Conservation (phyloP, 2,329 filamentous ascomycete genomes). For the Fusarium tjaetaba region DNA sequence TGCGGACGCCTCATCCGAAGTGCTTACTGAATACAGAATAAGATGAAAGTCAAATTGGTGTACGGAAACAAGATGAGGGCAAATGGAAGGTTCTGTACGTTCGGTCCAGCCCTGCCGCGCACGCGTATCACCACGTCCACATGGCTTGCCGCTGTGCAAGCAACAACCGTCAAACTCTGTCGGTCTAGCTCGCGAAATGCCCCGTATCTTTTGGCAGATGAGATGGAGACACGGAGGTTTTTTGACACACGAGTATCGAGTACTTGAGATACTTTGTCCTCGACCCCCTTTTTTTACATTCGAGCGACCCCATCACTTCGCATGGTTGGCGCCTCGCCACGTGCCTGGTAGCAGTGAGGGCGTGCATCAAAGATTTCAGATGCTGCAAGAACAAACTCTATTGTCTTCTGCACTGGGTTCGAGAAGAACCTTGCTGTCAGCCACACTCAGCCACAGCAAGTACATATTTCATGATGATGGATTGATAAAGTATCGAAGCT, state of each 20-base stretch:
- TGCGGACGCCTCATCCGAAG: conserved; percentile 1
- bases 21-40: conserved; percentile 9
- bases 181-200: background rate
- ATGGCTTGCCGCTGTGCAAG: conserved; percentile 25
- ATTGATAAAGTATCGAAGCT: background rate
- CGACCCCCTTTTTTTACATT: conserved; percentile 10
- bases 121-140: conserved; percentile 20
- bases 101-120: conserved; percentile 11
- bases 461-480: background rate
- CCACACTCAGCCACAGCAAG: conserved; percentile 26
- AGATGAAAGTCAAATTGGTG: conserved; percentile 1
- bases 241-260: conserved; percentile 21
- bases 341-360: conserved; percentile 23
- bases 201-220: background rate
- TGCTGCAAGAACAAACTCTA: conserved; percentile 22
- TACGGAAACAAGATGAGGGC: conserved; percentile 8
- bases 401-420: conserved; percentile 13
- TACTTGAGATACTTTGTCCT: conserved; percentile 29
- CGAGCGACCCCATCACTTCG: background rate
- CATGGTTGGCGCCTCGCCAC: conserved; percentile 39
- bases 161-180: conserved; percentile 10
- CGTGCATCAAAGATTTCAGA: conserved; percentile 25
- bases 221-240: background rate
- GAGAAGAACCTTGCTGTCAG: conserved; percentile 24
- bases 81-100: conserved; percentile 4